Base-by-base conservation (phyloP, 1,139 yeast genomes). In the Candida pseudocylindracea region DNA sequence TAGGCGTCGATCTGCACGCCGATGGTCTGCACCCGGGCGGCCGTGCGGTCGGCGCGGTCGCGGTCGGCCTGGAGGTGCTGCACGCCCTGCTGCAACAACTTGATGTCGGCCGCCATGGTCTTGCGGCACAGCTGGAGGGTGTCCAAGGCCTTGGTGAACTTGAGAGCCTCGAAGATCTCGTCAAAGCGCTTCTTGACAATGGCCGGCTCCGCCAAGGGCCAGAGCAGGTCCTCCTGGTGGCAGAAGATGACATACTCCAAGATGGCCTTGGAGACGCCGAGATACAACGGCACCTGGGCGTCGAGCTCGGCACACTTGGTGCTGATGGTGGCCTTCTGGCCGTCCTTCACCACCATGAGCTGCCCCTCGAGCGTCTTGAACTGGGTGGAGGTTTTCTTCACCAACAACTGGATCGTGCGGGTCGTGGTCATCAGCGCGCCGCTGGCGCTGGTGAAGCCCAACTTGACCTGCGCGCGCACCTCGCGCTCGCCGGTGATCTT, bases 161-260 rank as follows among this genome's bases (percentile, higher is more conserved):
- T 83, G 41, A 83, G 68, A 0, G 96, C 94, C 49, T 91, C 96
- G 43, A 91, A 91, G 7, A 91, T 88, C 48, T 88, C 98, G 50
- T 91, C 98, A 45, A 91, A 91, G 37, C 88, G 65, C 52, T 85
- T 85, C 53, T 91, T 91, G 46, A 91, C 61, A 10, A 67, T 67
- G 7, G 93, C 63, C 1, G 98, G 93, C 50, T 91, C 99, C 41
- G 88, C 71, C 36, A 91, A 57, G 2, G 99, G 99, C 99, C 99
- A 91, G 29, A 81, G 54, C 45, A 91, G 75, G 38, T 91, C 99
- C 45, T 91, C 99, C 50, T 91, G 99, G 47, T 91, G 99, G 46
- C 98, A 88, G 50, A 91, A 91, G 2, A 88, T 74, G 31, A 91
- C 98, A 49, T 83, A 80, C 42, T 88, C 94, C 32, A 91, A 54